Base-by-base conservation (phyloP, 306 rosid genomes). In the Styphnolobium japonicum region DNA sequence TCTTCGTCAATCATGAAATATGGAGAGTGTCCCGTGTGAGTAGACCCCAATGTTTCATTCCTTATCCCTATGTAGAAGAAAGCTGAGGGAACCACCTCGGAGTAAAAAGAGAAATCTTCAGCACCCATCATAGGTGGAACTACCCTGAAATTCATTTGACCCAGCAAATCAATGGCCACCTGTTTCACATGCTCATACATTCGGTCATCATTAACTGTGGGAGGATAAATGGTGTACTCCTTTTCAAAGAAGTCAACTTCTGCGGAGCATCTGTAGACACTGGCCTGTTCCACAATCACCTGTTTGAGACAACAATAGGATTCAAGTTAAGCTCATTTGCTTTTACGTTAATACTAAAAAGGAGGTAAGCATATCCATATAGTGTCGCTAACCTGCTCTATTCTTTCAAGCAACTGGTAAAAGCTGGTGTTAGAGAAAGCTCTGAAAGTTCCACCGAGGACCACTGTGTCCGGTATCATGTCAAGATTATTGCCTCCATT, bases 61-160 rank as follows among this genome's bases (percentile, higher is more conserved):
- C 90, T 85, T 37, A 94, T 67, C 1, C 98, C 98, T 12, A 94
- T 92, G 87, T 92, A 94, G 75, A 67, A 94, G 86, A 92, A 94
- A 25, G 91, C 97, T 10, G 94, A 89, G 0, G 98, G 96, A 76
- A 90, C 83, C 39, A 84, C 82, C 80, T 92, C 80, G 0, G 94
- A 83, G 87, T 88, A 92, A 77, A 94, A 94, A 33, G 98, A 92
- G 79, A 89, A 94, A 80, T 94, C 98, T 88, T 94, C 98, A 1
- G 97, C 98, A 2, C 97, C 98, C 98, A 94, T 94, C 97, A 94
- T 89, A 1, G 94, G 98, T 53, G 90, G 89, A 27, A 92, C 98
- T 71, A 89, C 85, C 87, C 74, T 88, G 92, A 92, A 94, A 78
- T 88, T 94, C 3, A 60, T 43, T 29, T 84, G 78, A 15, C 98